Evolutionary conservation across 108 stramenopile species (phyloP).

Genomic region (Fistulifera solaris): DNA sequence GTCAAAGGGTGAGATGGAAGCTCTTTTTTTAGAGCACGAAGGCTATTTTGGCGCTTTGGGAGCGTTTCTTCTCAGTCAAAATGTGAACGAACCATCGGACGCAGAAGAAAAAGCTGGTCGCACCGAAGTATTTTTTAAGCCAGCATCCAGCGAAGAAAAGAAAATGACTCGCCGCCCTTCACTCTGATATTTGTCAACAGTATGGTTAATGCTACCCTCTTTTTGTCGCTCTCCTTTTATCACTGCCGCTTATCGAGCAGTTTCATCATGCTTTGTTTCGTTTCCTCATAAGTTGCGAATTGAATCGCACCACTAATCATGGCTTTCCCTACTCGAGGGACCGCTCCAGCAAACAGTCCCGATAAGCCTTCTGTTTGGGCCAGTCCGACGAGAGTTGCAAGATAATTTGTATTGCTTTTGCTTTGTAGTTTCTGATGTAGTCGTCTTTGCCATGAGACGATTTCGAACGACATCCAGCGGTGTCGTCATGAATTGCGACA

Average conservation of each 20-base stretch:
- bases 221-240: no score
- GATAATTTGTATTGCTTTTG: slow-evolving; percentile 23
- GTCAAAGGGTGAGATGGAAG: slow-evolving; percentile 94
- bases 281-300: slow-evolving; percentile 85
- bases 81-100: slow-evolving; percentile 17
- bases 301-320: slow-evolving; percentile 75
- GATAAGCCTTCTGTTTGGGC: slow-evolving; percentile 48
- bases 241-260: no score
- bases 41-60: slow-evolving; percentile 92
- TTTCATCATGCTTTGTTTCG: slow-evolving; percentile 48
- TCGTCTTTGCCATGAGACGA: slow-evolving; percentile 53
- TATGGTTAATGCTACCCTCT: no score
- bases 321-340: slow-evolving; percentile 66
- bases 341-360: slow-evolving; percentile 64
- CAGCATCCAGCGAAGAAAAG: no score
- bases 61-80: slow-evolving; percentile 76
- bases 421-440: not conserved
- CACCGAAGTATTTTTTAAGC: no score
- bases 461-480: slow-evolving; percentile 76
- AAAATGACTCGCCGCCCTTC: no score
- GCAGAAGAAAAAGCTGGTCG: no score
- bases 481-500: slow-evolving; percentile 62
- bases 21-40: slow-evolving; percentile 93
- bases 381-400: slow-evolving; percentile 31
- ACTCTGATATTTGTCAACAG: no score